Base-by-base conservation (phyloP, 2,329 filamentous ascomycete genomes). In the Xylariaceae sp. region DNA sequence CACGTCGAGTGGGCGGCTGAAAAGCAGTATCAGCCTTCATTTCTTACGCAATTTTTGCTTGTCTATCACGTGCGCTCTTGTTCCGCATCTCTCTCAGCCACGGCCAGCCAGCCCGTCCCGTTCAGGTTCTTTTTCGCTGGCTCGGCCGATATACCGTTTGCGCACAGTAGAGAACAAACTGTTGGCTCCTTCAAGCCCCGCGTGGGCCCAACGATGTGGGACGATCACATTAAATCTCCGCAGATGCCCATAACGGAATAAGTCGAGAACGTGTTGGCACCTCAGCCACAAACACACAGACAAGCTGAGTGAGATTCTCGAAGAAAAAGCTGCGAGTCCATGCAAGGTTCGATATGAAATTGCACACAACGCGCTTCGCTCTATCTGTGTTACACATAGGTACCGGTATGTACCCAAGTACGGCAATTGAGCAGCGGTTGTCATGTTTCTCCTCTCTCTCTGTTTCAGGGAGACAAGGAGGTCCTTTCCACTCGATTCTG, bases 181-280 rank as follows among this genome's bases (percentile, higher is more conserved):
- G 48, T 54, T 51, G 50, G 51, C 33, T 52, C 40, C 17, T 45
- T 39, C 48, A 59, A 39, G 52, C 45, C 46, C 58, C 49, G 52
- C 53, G 53, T 39, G 49, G 53, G 17, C 52, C 52, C 52, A 59
- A 48, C 51, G 26, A 62, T 60, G 61, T 60, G 61, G 61, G 49
- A 57, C 51, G 56, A 62, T 60, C 58, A 49, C 28, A 56, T 50
- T 43, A 64, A 62, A 56, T 58, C 56, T 54, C 59, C 50, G 50
- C 45, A 14, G 36, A 47, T 19, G 39, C 53, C 59, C 29, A 46
- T 47, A 53, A 34, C 37, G 47, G 47, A 59, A 53, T 53, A 61
- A n/a, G 56, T 59, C 47, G 51, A 61, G 56, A 56, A 59, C 47
- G 28, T 43, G 47, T 56, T 55, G 33, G 55, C 55, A 55, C 23